Evolutionary conservation across 257 asterid species (phyloP).

Genomic region (Solanum phureja): DNA sequence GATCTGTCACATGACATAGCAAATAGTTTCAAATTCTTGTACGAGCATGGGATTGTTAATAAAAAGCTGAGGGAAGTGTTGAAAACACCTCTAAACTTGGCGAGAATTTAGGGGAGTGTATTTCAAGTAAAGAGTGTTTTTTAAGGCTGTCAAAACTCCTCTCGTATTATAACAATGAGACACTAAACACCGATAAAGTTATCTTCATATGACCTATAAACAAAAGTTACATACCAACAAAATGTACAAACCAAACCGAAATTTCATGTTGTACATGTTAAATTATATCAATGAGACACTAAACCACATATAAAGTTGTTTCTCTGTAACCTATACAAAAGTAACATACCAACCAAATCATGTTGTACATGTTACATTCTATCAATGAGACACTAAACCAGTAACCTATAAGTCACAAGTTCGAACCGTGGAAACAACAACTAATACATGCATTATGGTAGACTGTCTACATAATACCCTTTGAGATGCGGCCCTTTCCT

Average conservation of each 20-base stretch:
- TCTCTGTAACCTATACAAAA: neutral
- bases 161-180: neutral
- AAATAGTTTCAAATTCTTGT: neutral
- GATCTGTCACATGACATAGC: neutral
- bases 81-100: neutral
- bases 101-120: neutral
- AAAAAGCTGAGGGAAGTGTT: neutral
- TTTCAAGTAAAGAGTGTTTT: neutral
- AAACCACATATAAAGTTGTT: neutral
- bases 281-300: neutral
- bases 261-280: too few relatives aligned
- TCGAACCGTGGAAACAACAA: neutral
- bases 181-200: neutral
- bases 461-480: neutral
- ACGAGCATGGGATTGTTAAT: too few relatives aligned
- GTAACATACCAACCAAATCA: neutral
- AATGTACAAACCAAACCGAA: neutral
- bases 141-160: neutral
- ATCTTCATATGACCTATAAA: neutral
- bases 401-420: neutral
- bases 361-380: neutral
- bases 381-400: neutral
- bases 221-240: neutral
- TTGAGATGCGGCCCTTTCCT: fast-evolving
- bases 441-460: neutral